phyloP scores from a whole-genome alignment of 257 asterid species.

The Ballota nigra region DNA sequence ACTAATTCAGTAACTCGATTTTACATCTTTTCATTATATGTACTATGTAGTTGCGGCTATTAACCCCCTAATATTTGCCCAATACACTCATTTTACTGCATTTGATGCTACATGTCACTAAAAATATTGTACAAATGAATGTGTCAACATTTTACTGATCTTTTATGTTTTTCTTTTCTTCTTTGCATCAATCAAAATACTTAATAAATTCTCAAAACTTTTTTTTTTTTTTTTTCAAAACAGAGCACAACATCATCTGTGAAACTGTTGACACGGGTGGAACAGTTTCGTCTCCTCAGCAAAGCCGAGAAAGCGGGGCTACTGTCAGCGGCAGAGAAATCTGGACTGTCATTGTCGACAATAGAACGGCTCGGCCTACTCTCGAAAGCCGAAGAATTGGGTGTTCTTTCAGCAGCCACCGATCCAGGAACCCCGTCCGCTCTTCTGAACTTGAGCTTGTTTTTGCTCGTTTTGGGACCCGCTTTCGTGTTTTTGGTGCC shows the following conservation, averaged over 20 bases:
- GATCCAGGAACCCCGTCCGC: constrained; percentile 66
- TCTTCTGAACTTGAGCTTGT: constrained; percentile 55
- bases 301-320: constrained; percentile 93
- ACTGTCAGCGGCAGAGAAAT: constrained; percentile 84
- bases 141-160: no score
- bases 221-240: background rate
- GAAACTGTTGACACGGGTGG: constrained; percentile 80
- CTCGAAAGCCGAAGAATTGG: constrained; percentile 78
- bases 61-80: no score
- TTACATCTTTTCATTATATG: no score
- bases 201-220: background rate
- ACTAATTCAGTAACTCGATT: no score
- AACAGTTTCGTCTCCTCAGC: constrained; percentile 77
- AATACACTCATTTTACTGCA: no score
- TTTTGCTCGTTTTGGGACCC: constrained; percentile 61
- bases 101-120: no score
- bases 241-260: constrained; percentile 51
- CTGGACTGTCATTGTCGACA: constrained; percentile 65
- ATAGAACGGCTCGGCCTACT: constrained; percentile 84
- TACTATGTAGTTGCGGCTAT: no score
- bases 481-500: constrained; percentile 67
- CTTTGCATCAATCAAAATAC: no score
- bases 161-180: no score
- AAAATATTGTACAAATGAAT: no score
- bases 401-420: constrained; percentile 86